phyloP scores from a whole-genome alignment of 2,329 filamentous ascomycete genomes.

The Sclerotinia subarctica region DNA sequence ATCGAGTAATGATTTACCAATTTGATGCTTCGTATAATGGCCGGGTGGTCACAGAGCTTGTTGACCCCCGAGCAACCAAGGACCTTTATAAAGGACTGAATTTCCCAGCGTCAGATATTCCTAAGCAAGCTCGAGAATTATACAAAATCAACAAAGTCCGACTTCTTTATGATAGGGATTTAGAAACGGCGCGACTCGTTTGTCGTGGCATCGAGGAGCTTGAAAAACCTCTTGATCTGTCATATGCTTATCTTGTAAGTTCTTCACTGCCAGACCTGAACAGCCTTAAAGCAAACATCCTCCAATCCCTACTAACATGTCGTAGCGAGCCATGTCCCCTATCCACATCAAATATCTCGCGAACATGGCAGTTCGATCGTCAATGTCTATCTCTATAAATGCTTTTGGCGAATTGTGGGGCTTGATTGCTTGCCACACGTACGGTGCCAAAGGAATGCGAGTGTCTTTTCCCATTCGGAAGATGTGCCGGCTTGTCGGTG shows the following conservation, averaged over 20 bases:
- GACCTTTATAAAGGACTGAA: constrained; percentile 85
- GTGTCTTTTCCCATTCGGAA: constrained; percentile 89
- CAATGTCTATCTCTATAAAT: constrained; percentile 92
- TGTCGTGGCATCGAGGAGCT: constrained; percentile 73
- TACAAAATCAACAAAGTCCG: constrained; percentile 90
- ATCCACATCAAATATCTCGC: constrained; percentile 83
- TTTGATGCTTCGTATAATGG: constrained; percentile 83
- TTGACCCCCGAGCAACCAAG: constrained; percentile 74
- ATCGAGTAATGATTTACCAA: constrained; percentile 90
- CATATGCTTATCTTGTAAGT: constrained; percentile 58
- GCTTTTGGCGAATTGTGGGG: constrained; percentile 86
- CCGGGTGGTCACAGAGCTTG: constrained; percentile 80
- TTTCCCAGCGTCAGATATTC: constrained; percentile 88
- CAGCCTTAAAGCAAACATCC: too few relatives aligned
- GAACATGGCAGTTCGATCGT: constrained; percentile 89
- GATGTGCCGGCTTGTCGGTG: constrained; percentile 84
- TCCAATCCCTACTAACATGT: neutral
- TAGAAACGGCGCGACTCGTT: constrained; percentile 75
- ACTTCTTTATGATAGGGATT: constrained; percentile 79
- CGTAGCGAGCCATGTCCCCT: constrained; percentile 74
- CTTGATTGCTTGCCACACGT: constrained; percentile 80
- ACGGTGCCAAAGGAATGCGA: constrained; percentile 76
- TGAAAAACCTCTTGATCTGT: constrained; percentile 70
- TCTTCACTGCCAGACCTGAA: neutral
- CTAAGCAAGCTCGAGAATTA: constrained; percentile 79